Evolutionary conservation across 164 flowering plant genomes (phyloP).

Genomic region (Akebia trifoliata): DNA sequence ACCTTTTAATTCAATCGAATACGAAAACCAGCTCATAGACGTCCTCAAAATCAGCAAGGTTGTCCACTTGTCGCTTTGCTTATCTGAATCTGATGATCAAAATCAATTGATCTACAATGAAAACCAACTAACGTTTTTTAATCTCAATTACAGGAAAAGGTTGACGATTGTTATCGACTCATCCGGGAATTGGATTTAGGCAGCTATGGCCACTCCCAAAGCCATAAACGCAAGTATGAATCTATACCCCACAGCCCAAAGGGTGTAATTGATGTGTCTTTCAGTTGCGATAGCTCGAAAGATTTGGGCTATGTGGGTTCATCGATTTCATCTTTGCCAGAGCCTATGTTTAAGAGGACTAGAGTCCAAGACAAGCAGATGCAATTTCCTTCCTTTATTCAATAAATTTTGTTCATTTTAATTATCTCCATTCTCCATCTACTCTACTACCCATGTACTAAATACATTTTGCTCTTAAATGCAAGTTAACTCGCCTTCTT

Average conservation of each 20-base stretch:
- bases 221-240: conserved; percentile 39
- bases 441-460: conserved; percentile 3
- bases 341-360: conserved; percentile 46
- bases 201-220: conserved; percentile 9
- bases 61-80: conserved; percentile 1
- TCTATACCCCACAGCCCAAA: conserved; percentile 55
- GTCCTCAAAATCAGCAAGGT: conserved; percentile 62
- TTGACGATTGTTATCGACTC: conserved; percentile 50
- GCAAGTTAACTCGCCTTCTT: conserved; percentile 42
- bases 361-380: conserved; percentile 39
- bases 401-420: not conserved
- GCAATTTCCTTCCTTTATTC: conserved; percentile 29
- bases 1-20: conserved; percentile 40
- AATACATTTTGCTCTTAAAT: not conserved
- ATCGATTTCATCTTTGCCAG: too few relatives aligned
- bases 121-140: too few relatives aligned
- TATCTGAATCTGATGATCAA: not conserved
- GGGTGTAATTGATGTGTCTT: conserved; percentile 59
- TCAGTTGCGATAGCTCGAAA: conserved; percentile 71
- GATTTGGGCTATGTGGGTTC: too few relatives aligned
- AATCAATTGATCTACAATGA: too few relatives aligned
- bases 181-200: conserved; percentile 30
- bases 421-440: not conserved
- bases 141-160: conserved; percentile 63
- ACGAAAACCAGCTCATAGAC: conserved; percentile 55